These are phyloP conservation scores for Epichloe festucae DNA, from an alignment of 2,329 filamentous ascomycete species.

Conservation along the genomic window DNA sequence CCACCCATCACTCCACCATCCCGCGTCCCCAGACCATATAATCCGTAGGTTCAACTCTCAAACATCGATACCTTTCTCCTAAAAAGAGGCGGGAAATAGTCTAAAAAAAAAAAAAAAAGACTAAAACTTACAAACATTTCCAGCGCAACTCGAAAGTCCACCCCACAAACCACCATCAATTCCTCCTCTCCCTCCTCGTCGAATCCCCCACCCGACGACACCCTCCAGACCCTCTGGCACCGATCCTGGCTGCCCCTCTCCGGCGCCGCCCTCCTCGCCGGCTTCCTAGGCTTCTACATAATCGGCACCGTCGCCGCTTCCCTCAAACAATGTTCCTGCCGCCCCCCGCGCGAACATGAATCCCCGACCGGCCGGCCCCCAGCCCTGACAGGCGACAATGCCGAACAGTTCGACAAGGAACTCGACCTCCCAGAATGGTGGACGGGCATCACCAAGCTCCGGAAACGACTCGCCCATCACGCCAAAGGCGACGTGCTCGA, in stretches of 20 bases:
- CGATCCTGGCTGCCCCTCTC: constrained; percentile 31
- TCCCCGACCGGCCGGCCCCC: constrained; percentile 36
- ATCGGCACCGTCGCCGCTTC: constrained; percentile 25
- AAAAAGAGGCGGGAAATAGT: background rate
- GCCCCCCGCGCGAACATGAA: constrained; percentile 19
- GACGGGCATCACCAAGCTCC: constrained; percentile 40
- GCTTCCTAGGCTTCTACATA: constrained; percentile 35
- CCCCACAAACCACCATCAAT: background rate
- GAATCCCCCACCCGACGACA: constrained; percentile 18
- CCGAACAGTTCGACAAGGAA: constrained; percentile 43
- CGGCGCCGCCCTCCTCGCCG: constrained; percentile 31
- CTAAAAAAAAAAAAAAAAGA: background rate
- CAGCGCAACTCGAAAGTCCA: background rate
- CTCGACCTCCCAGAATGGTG: constrained; percentile 44
- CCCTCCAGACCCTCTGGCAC: constrained; percentile 23
- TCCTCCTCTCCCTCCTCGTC: constrained; percentile 10
- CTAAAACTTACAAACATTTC: background rate
- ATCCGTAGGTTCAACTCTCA: constrained; percentile 15
- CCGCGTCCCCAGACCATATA: constrained; percentile 16
- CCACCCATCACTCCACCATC: constrained; percentile 9
- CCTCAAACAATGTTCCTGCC: constrained; percentile 15
- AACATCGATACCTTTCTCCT: no score
- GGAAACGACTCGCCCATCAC: constrained; percentile 32
- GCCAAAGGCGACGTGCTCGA: constrained; percentile 47
- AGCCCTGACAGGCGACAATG: constrained; percentile 31